A percentile compares a stretch with the other conserved stretches of the same genome.
phyloP scores from a whole-genome alignment of 2,329 filamentous ascomycete genomes.

The Bipolaris gigantea region DNA sequence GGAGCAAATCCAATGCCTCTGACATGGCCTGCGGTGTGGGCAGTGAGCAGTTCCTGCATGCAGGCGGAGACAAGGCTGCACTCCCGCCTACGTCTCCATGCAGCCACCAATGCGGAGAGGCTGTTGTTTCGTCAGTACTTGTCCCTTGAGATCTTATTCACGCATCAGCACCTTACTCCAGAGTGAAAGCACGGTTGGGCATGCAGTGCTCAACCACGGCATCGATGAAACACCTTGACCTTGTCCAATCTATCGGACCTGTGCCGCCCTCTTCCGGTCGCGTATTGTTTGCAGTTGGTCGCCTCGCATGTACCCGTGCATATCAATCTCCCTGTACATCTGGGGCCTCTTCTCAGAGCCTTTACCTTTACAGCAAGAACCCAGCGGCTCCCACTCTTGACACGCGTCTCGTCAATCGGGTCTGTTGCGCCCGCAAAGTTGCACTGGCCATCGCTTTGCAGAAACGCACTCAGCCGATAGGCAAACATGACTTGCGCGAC shows the following conservation, averaged over 20 bases:
- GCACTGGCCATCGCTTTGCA: too few relatives aligned
- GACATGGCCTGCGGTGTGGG: slow-evolving; percentile 19
- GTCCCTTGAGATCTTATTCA: neutral
- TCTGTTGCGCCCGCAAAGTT: too few relatives aligned
- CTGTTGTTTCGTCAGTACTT: neutral
- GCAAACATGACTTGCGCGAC: too few relatives aligned
- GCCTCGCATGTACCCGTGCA: neutral
- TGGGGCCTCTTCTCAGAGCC: too few relatives aligned
- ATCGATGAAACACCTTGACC: neutral
- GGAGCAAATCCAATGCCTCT: slow-evolving; percentile 10
- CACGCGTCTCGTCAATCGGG: too few relatives aligned
- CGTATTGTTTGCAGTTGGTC: neutral
- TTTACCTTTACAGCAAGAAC: too few relatives aligned
- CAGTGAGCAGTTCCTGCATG: slow-evolving; percentile 23
- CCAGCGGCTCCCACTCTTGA: too few relatives aligned
- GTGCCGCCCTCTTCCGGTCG: neutral
- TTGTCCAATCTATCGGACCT: neutral
- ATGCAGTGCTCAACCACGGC: neutral
- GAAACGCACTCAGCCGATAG: too few relatives aligned
- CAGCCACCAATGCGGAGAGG: slow-evolving; percentile 4
- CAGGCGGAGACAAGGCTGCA: slow-evolving; percentile 15
- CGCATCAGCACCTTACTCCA: neutral
- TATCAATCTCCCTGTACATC: too few relatives aligned
- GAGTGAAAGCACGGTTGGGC: neutral
- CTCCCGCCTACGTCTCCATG: slow-evolving; percentile 1